These are phyloP conservation scores for Trametes elegans DNA, from an alignment of 768 basidiomycete species.

Conservation along the genomic window DNA sequence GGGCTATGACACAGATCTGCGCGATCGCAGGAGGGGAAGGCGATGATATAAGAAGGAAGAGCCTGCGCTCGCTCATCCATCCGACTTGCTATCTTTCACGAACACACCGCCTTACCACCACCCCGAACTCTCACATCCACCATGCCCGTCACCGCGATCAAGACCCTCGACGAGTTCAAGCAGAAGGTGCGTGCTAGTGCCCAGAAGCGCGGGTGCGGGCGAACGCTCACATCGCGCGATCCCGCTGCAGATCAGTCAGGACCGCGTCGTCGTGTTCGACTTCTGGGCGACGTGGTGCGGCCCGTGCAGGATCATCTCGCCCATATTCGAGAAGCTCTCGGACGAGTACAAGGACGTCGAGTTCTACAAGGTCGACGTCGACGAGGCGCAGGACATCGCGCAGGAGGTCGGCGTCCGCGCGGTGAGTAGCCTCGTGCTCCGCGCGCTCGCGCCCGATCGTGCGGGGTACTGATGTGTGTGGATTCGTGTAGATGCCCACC, in stretches of 20 bases:
- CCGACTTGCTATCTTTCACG: neutral
- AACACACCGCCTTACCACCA: neutral
- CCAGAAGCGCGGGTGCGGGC: neutral
- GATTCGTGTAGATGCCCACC: conserved; percentile 45
- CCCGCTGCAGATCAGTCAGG: conserved; percentile 42
- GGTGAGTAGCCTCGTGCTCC: no score
- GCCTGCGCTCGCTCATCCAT: neutral
- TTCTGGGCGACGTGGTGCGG: conserved; percentile 82
- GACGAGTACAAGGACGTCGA: conserved; percentile 36
- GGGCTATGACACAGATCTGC: conserved; percentile 13
- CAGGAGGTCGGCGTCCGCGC: conserved; percentile 61
- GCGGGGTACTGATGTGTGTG: neutral
- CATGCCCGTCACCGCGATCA: conserved; percentile 23
- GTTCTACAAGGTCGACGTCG: conserved; percentile 77
- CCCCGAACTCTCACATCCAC: neutral
- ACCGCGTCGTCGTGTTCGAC: conserved; percentile 54
- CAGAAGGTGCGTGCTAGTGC: conserved; percentile 38
- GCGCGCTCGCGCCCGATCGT: no score
- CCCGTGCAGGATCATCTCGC: conserved; percentile 65
- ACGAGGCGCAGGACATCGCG: conserved; percentile 50
- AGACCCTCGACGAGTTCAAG: conserved; percentile 24
- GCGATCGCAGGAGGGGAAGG: conserved; percentile 4
- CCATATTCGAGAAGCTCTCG: conserved; percentile 60
- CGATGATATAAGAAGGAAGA: conserved; percentile 15
- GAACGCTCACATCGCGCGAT: neutral